phyloP scores from a whole-genome alignment of 257 asterid genomes.

The Parsonsia alboflavescens region DNA sequence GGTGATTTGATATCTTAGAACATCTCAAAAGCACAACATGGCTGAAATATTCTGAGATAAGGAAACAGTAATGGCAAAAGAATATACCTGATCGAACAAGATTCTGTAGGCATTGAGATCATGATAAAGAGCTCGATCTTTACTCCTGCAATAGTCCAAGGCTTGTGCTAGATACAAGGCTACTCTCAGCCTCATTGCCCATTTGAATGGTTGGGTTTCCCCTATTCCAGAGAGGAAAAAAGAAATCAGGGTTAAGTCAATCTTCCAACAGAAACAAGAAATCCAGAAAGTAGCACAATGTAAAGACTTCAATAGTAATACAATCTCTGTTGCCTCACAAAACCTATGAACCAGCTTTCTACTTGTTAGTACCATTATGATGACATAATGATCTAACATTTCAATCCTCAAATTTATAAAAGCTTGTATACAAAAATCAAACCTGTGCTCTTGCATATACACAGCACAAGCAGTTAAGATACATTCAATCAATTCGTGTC shows the following conservation, averaged over 20 bases:
- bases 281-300: neutral
- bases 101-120: slow-evolving; percentile 48
- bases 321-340: neutral
- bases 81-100: slow-evolving; percentile 40
- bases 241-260: neutral
- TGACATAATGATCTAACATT: slow-evolving; percentile 2
- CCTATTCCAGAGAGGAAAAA: slow-evolving; percentile 22
- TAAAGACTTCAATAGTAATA: neutral
- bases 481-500: neutral
- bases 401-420: neutral
- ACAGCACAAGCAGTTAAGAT: neutral
- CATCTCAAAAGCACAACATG: neutral
- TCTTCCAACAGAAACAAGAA: neutral
- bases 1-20: slow-evolving; percentile 4
- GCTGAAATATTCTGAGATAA: neutral
- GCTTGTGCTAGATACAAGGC: slow-evolving; percentile 49
- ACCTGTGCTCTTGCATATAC: neutral
- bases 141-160: slow-evolving; percentile 44
- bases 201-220: slow-evolving; percentile 43
- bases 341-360: neutral
- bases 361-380: neutral
- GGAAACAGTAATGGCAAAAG: neutral
- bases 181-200: slow-evolving; percentile 51
- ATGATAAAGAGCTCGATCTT: slow-evolving; percentile 45
- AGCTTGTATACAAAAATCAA: neutral